These are phyloP conservation scores for Hypomyces rosellus DNA, from an alignment of 2,329 filamentous ascomycete species.

Conservation along the genomic window DNA sequence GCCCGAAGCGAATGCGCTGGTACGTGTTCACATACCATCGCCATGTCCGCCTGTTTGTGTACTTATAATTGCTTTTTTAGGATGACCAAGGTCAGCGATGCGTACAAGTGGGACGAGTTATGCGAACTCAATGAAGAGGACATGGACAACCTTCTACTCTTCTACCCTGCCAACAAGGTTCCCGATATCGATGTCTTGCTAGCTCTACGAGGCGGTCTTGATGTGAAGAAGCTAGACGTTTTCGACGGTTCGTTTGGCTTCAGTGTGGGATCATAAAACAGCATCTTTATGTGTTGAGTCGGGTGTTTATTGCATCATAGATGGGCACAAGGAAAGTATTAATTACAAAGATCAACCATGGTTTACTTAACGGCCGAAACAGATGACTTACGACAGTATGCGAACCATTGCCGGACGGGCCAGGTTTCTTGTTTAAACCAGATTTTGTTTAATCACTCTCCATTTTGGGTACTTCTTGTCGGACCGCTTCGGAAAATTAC, in stretches of 20 bases:
- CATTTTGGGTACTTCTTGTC: too few relatives aligned
- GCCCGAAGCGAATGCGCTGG: conserved; percentile 88
- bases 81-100: conserved; percentile 90
- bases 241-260: conserved; percentile 57
- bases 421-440: too few relatives aligned
- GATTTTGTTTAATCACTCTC: too few relatives aligned
- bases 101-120: conserved; percentile 78
- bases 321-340: background rate
- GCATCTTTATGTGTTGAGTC: background rate
- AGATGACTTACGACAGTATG: too few relatives aligned
- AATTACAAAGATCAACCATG: background rate
- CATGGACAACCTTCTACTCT: conserved; percentile 76
- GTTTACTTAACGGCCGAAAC: too few relatives aligned
- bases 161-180: conserved; percentile 55
- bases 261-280: conserved; percentile 39
- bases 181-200: conserved; percentile 50
- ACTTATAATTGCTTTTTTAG: conserved; percentile 32
- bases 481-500: background rate
- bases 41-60: background rate
- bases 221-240: conserved; percentile 42
- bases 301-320: background rate
- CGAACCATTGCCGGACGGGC: too few relatives aligned
- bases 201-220: conserved; percentile 43
- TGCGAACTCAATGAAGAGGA: conserved; percentile 75
- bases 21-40: conserved; percentile 34